Evolutionary conservation across 2,329 filamentous ascomycete species (phyloP), one percentile per base, ranked within the genome.

Genomic region (Bipolaris sorokiniana): DNA sequence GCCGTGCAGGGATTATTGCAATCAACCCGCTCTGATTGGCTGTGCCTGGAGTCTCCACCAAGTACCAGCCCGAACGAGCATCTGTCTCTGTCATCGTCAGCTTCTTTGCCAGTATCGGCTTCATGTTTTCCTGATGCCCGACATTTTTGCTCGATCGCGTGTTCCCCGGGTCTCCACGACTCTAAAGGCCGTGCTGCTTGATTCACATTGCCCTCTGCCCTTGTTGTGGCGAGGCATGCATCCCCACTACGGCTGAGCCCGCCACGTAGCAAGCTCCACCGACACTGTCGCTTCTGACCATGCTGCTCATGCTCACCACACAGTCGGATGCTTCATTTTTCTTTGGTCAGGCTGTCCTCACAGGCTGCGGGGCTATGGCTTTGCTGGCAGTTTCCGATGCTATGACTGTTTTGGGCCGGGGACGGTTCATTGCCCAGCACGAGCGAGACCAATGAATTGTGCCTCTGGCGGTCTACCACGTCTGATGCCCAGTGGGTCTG

Each of bases 1-100:
- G 62, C 38, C 56, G 51, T 41, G 34, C 26, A 50, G 45, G 47
- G 47, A 63, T 65, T 60, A 61, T 68, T 58, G 63, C 40, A 50
- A 49, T 59, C 56, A 52, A 16, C 22, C 31, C 16, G 26, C 46
- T 33, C 40, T 55, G 54, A 59, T 63, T 67, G 58, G 64, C 50
- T 16, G 5, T 5, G 0, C 1, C 26, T n/a, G 23, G n/a, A 26
- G 42, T 42, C 52, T 48, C 57, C 48, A 56, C 51, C 23, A 18
- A 23, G 22, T 45, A 46, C 26, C 7, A 45, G 15, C 42, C 36
- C 23, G 16, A 22, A n/a, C 33, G 15, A 10, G 36, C 40, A 26
- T 40, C 40, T 28, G 16, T 37, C 20, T n/a, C 48, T 31, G 36
- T 28, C 47, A 49, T 49, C 18, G 22, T 13, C 47, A 52, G 26